Base-by-base conservation (phyloP, 805 yeast genomes). In the Maudiozyma saulgeensis region DNA sequence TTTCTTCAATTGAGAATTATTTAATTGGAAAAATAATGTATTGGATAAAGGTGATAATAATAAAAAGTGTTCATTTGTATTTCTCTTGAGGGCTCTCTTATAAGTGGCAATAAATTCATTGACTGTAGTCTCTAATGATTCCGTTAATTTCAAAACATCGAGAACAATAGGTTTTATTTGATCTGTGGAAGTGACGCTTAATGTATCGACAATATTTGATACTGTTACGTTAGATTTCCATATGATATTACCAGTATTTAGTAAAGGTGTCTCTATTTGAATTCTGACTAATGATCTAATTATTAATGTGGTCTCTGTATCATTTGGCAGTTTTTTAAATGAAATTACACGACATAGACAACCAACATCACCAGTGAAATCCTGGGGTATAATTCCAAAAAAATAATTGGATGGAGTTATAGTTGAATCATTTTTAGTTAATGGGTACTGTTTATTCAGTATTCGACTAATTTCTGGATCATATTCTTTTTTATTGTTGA, bases 31-130 rank as follows among this genome's bases (percentile, higher is more conserved):
- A 53, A 72, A 76, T n/a, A 82, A 64, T 0, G 81, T 73, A 53
- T 76, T 76, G 0, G 85, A 79, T 47, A 82, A 62, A 0, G 89
- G 89, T 11, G 82, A 74, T 19, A 82, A 64, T 2, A 77, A 68
- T 21, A 80, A 59, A 13, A 81, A 64, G 37, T 65, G 57, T 15
- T 55, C 59, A 39, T 48, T 56, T 0, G 51, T 51, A 19, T 51
- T 52, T 6, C 54, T 53, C 35, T 59, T 60, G n/a, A 55, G 58
- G 34, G 57, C 43, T 2, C 56, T 50, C 39, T 67, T 58, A 55
- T 71, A 69, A 23, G 55, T 62, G 2, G 49, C 44, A 21, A 57
- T 73, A 48, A 79, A 76, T 9, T 61, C 49, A 12, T 59, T 64
- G 5, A 48, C 48, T 13, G 41, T n/a, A 5, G 47, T 38, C 34